Percentiles rank a stretch among this genome's conserved stretches.
These are phyloP conservation scores for Clathrus columnatus DNA, from an alignment of 768 basidiomycete species.

Conservation along the genomic window DNA sequence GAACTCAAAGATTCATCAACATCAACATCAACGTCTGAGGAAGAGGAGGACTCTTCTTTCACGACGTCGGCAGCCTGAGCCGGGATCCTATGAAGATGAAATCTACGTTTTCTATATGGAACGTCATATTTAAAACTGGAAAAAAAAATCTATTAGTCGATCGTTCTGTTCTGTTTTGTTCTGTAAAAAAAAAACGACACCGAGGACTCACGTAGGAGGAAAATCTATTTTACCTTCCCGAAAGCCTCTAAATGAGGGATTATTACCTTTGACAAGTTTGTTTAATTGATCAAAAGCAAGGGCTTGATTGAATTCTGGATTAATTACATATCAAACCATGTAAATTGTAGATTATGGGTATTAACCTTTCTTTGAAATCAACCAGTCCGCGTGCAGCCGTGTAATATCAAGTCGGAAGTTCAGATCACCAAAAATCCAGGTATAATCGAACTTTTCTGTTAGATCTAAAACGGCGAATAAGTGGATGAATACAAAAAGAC, in stretches of 20 bases:
- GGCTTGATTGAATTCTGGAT: conserved; percentile 76
- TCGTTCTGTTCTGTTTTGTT: too few relatives aligned
- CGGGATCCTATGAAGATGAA: not conserved
- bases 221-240: conserved; percentile 74
- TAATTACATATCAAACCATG: conserved; percentile 8
- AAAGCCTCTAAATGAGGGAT: conserved; percentile 65
- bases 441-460: conserved; percentile 82
- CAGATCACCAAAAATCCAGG: conserved; percentile 84
- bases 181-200: not conserved
- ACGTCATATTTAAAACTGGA: conserved; percentile 79
- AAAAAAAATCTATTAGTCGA: not conserved
- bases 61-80: conserved; percentile 11
- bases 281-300: conserved; percentile 86
- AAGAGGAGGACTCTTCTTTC: not conserved
- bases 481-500: not conserved
- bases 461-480: conserved; percentile 40
- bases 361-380: conserved; percentile 71
- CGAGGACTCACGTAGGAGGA: conserved; percentile 50
- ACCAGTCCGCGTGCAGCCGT: conserved; percentile 89
- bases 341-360: not conserved
- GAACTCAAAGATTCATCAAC: not conserved
- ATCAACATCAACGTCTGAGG: not conserved
- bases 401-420: conserved; percentile 89
- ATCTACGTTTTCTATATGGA: conserved; percentile 32
- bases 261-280: conserved; percentile 59